These are phyloP conservation scores for Galeopsis tetrahit DNA, from an alignment of 257 asterid genomes.

Conservation along the genomic window DNA sequence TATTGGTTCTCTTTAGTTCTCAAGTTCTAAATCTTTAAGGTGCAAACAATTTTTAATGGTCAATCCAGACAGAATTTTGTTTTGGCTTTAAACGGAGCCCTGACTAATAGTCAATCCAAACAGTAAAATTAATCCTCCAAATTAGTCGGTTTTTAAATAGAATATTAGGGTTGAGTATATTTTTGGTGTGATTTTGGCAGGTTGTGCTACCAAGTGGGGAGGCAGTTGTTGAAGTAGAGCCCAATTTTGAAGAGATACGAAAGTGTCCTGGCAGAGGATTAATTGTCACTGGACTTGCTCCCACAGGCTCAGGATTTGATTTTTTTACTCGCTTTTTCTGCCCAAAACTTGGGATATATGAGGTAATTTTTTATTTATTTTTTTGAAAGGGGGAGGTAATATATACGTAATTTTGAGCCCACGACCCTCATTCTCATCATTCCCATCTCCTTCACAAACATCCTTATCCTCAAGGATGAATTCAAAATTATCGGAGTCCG, in stretches of 20 bases:
- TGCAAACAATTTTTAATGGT: too few relatives aligned
- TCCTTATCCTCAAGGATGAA: too few relatives aligned
- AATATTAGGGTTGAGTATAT: background rate
- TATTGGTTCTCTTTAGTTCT: too few relatives aligned
- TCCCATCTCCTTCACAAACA: too few relatives aligned
- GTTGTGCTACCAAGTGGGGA: conserved; percentile 72
- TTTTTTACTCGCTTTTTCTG: conserved; percentile 74
- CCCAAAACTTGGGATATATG: conserved; percentile 73
- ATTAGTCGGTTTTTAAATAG: too few relatives aligned
- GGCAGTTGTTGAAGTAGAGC: conserved; percentile 61
- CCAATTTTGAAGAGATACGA: conserved; percentile 54
- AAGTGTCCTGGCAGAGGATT: conserved; percentile 64
- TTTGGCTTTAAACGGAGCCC: background rate
- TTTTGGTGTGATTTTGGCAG: conserved; percentile 42
- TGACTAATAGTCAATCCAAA: background rate
- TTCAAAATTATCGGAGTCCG: too few relatives aligned
- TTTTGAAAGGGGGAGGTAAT: too few relatives aligned
- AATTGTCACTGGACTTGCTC: conserved; percentile 78
- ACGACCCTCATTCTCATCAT: too few relatives aligned
- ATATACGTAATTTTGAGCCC: too few relatives aligned
- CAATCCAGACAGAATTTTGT: too few relatives aligned
- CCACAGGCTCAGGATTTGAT: conserved; percentile 73
- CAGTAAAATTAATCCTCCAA: background rate
- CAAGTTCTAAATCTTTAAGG: too few relatives aligned
- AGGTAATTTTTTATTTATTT: too few relatives aligned